Evolutionary conservation across 2,329 filamentous ascomycete genomes (phyloP), one percentile per base, ranked within the genome.

Genomic region (Neurospora sp.): DNA sequence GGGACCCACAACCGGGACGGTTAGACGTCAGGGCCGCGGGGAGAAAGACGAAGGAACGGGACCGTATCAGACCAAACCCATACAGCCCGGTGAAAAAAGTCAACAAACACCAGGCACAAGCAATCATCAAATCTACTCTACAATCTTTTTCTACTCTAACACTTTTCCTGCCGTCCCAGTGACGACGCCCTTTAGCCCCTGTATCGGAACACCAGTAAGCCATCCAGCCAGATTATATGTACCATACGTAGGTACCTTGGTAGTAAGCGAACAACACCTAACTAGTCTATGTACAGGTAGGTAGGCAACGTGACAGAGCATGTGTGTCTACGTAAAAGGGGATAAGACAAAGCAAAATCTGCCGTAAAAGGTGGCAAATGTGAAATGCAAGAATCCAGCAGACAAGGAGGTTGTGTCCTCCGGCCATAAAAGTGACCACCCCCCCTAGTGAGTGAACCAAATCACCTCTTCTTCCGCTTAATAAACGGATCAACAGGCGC

Each of bases 401-500:
- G 46, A 28, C 6, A 57, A 57, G n/a, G n/a, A 11, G 41, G n/a
- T 46, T 46, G 19, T 46, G 6, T 46, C 41, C 19, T 52, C 19
- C 43, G 19, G 43, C 11, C 43, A 23, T 36, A 36, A 19, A 52
- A 12, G 10, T 23, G 43, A 23, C 19, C 11, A 23, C 11, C 19
- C 19, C 11, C 10, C 43, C 33, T 36, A 36, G 33, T 36, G 19
- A 57, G 19, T 33, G 12, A 33, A 28, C 12, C 17, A 41, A 38
- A 15, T 71, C 67, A 70, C 19, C 72, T 72, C 62, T 74, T 78
- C 68, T 77, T 81, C 72, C 80, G 80, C 67, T 80, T 79, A 23
- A 84, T 82, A 70, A 84, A 84, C 15, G 82, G 81, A 71, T 83
- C 83, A 2, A 79, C 79, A n/a, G 81, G 78, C 5, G 75, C 74